Evolutionary conservation across 805 yeast genomes (phyloP).

Genomic region (Zygotorulaspora florentina): DNA sequence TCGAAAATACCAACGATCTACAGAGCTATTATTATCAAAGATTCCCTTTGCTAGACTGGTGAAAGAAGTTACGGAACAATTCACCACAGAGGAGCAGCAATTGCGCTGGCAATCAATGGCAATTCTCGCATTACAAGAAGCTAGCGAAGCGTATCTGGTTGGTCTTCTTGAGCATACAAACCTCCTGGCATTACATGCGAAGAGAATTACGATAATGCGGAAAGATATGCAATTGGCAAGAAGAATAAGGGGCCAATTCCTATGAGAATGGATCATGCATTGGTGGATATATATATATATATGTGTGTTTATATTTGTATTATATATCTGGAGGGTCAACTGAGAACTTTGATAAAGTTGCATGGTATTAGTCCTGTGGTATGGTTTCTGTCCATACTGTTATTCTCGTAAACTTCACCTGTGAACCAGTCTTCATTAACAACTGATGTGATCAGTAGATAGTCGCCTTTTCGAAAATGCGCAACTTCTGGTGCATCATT

Average conservation of each 20-base stretch:
- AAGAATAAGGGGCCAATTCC: conserved; percentile 58
- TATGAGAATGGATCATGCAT: conserved; percentile 3
- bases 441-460: conserved; percentile 28
- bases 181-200: conserved; percentile 72
- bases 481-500: conserved; percentile 30
- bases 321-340: neutral
- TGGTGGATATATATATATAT: conserved; percentile 4
- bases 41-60: conserved; percentile 76
- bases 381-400: conserved; percentile 18
- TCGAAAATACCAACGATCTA: conserved; percentile 59
- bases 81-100: conserved; percentile 46
- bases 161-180: conserved; percentile 75
- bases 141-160: conserved; percentile 71
- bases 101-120: conserved; percentile 79
- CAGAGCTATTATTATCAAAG: conserved; percentile 64
- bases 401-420: conserved; percentile 34
- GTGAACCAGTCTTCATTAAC: conserved; percentile 33
- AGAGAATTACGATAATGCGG: conserved; percentile 80
- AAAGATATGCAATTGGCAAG: conserved; percentile 78
- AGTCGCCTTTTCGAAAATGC: conserved; percentile 31
- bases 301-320: neutral
- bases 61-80: conserved; percentile 62
- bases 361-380: conserved; percentile 27
- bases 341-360: conserved; percentile 23
- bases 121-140: conserved; percentile 72